Conservation (phyloP, 495 filamentous ascomycete species). For the Chaetomidium leptoderma region DNA sequence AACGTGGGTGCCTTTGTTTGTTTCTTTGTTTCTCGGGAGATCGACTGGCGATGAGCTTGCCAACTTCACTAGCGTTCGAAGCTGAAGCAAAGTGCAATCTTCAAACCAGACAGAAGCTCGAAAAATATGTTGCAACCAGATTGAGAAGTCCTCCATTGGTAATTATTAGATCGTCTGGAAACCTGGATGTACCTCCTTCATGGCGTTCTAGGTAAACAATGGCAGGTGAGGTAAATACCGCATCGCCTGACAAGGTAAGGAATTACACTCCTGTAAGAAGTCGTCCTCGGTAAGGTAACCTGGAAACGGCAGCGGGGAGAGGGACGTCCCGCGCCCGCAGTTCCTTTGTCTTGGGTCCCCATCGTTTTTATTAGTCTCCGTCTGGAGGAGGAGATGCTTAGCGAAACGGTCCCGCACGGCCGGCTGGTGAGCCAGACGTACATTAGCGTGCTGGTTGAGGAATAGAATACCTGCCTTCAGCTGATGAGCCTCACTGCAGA, state of each 20-base stretch:
- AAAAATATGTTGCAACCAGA: no score
- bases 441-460: background rate
- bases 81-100: no score
- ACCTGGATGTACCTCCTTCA: no score
- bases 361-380: background rate
- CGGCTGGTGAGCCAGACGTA: background rate
- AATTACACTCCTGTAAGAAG: background rate
- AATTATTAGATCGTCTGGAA: no score
- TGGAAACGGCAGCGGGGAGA: conserved; percentile 11
- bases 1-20: no score
- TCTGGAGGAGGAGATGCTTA: background rate
- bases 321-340: conserved; percentile 24
- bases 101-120: no score
- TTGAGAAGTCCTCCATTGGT: no score
- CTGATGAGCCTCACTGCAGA: background rate
- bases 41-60: no score
- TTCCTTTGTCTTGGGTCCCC: conserved; percentile 14
- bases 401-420: conserved; percentile 3
- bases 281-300: background rate
- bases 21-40: no score
- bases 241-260: background rate
- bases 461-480: background rate
- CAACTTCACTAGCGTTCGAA: no score
- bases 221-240: no score
- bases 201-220: no score